These are phyloP conservation scores for Porpolomopsis calyptriformis DNA, from an alignment of 768 basidiomycete species.

Conservation along the genomic window DNA sequence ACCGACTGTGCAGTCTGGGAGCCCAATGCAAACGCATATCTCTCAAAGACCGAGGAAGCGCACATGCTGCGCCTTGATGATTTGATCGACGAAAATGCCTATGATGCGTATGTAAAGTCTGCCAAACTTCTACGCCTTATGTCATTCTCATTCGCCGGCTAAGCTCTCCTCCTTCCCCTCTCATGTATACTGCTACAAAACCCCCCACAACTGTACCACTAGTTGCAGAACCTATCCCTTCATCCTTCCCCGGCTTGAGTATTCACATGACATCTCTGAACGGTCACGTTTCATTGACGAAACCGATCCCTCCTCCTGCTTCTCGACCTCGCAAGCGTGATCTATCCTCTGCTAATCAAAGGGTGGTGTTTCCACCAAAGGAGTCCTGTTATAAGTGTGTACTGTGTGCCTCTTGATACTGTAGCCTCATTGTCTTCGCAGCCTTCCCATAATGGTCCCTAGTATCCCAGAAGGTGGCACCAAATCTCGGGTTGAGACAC, in stretches of 20 bases:
- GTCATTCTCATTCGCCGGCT: slow-evolving; percentile 12
- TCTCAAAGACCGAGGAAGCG: slow-evolving; percentile 39
- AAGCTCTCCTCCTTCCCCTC: slow-evolving; percentile 26
- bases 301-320: slow-evolving; percentile 59
- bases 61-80: slow-evolving; percentile 62
- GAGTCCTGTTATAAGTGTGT: slow-evolving; percentile 70
- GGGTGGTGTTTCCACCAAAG: slow-evolving; percentile 60
- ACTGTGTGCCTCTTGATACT: slow-evolving; percentile 7
- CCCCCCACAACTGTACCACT: slow-evolving; percentile 10
- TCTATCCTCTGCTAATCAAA: slow-evolving; percentile 37
- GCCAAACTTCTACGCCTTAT: slow-evolving; percentile 9
- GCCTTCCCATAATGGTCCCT: slow-evolving; percentile 73
- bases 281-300: slow-evolving; percentile 38
- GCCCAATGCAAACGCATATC: slow-evolving; percentile 24
- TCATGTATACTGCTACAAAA: not conserved
- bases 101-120: slow-evolving; percentile 52
- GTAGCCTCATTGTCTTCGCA: slow-evolving; percentile 18
- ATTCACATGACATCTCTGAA: slow-evolving; percentile 26
- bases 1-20: slow-evolving; percentile 34
- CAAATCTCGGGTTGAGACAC: slow-evolving; percentile 92
- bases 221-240: slow-evolving; percentile 11
- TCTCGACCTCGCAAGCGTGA: slow-evolving; percentile 47
- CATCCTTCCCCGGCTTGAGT: slow-evolving; percentile 16
- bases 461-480: slow-evolving; percentile 75
- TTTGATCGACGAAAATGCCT: slow-evolving; percentile 61